Conservation (phyloP, 805 yeast genomes). For the Saccharomycopsis lassenensis region DNA sequence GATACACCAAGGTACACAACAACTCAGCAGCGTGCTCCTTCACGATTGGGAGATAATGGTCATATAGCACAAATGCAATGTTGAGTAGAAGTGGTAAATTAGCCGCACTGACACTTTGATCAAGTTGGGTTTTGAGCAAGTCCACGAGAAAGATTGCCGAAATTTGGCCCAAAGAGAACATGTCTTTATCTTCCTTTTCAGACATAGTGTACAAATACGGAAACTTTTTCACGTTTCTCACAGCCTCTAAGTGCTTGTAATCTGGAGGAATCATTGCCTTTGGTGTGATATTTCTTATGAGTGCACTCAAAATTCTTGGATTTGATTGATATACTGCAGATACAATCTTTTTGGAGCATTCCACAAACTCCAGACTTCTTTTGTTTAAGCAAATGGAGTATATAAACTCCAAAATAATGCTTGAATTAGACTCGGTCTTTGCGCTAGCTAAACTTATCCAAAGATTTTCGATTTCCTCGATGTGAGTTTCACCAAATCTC, state of each 20-base stretch:
- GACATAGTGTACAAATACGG: slow-evolving; percentile 57
- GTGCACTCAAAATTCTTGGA: slow-evolving; percentile 42
- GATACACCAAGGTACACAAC: slow-evolving; percentile 60
- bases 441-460: slow-evolving; percentile 93
- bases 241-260: slow-evolving; percentile 19
- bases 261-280: slow-evolving; percentile 79
- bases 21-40: slow-evolving; percentile 77
- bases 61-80: slow-evolving; percentile 67
- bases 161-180: slow-evolving; percentile 79
- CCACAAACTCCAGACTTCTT: slow-evolving; percentile 64
- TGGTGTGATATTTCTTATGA: slow-evolving; percentile 68
- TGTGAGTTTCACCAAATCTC: slow-evolving; percentile 58
- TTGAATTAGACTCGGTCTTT: slow-evolving; percentile 54
- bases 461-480: slow-evolving; percentile 82
- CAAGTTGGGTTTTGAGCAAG: slow-evolving; percentile 37
- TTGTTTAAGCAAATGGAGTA: slow-evolving; percentile 56
- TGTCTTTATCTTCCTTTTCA: slow-evolving; percentile 49
- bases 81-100: slow-evolving; percentile 69
- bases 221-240: slow-evolving; percentile 29
- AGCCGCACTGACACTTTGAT: slow-evolving; percentile 42
- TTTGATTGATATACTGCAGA: slow-evolving; percentile 61
- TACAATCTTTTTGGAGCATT: slow-evolving; percentile 69
- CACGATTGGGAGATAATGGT: slow-evolving; percentile 75
- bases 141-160: slow-evolving; percentile 82
- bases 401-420: slow-evolving; percentile 60